Evolutionary conservation across 2,329 filamentous ascomycete species (phyloP), one percentile per base, ranked within the genome.

Genomic region (Rutstroemia sp.): DNA sequence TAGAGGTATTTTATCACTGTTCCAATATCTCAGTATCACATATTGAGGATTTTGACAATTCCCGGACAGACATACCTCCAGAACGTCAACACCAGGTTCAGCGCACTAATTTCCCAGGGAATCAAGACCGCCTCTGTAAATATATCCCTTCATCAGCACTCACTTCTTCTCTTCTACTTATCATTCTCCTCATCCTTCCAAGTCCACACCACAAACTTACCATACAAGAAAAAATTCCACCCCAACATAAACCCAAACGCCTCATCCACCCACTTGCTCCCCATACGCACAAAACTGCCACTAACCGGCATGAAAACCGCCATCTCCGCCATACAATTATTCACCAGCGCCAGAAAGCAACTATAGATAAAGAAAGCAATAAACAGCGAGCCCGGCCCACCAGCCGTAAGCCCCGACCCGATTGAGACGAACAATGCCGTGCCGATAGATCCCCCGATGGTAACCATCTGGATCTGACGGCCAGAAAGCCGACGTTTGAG

Each of bases 171-270:
- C 19, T 1, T 51, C 12, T 16, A n/a, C n/a, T 16, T 3, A 1
- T 17, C 19, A 10, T 25, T 6, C 44, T 16, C 21, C 8, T 12
- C 5, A 4, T n/a, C 10, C 27, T 5, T 17, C 12, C 8, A 7
- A 8, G 14, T 17, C 10, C 9, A 30, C 25, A 23, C 12, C 27
- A 14, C 27, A 14, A 45, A 53, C 58, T 54, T 34, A 61, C 61
- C 80, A 65, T 85, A 84, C 30, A 85, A 81, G 79, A 82, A 86
- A 66, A 80, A 81, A 57, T 81, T 81, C 78, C 77, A 81, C 0
- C 77, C 79, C 25, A 78, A 66, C 38, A 77, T 76, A 58, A 80
- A 79, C 2, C 77, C 77, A 60, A 79, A 77, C 0, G 78, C 75
- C 54, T 79, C 77, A 57, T 80, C 78, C 17, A 80, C 74, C 58